Percentiles rank a stretch among this genome's conserved stretches.
Evolutionary conservation across 2,329 filamentous ascomycete genomes (phyloP).

Genomic region (Sporothrix pallida): DNA sequence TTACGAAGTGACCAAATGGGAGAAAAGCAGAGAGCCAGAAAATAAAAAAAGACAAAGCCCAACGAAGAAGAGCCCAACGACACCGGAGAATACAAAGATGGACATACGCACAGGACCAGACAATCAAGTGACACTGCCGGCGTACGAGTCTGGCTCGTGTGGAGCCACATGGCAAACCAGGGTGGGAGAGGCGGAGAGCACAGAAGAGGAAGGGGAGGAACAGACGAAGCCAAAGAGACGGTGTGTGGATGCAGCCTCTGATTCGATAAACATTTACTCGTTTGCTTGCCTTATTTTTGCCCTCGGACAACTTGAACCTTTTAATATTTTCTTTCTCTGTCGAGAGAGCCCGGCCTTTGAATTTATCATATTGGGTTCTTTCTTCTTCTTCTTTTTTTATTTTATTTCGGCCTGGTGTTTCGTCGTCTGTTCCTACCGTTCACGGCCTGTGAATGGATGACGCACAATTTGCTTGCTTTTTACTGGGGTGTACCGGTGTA

Average conservation of each 20-base stretch:
- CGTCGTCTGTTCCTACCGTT: background rate
- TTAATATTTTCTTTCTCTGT: background rate
- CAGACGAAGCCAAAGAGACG: slow-evolving; percentile 24
- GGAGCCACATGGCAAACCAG: slow-evolving; percentile 34
- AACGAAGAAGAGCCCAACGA: background rate
- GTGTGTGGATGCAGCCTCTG: slow-evolving; percentile 23
- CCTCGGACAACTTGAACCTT: background rate
- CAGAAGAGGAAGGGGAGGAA: background rate
- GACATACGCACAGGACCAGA: slow-evolving; percentile 13
- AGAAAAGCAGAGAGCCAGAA: background rate
- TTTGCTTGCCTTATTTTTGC: background rate
- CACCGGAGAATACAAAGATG: background rate
- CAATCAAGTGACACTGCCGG: slow-evolving; percentile 34
- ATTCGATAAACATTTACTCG: slow-evolving; percentile 2
- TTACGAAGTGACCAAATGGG: background rate
- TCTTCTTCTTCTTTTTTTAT: background rate
- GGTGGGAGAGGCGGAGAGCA: background rate
- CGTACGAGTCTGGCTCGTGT: slow-evolving; percentile 23
- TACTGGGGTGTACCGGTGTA: background rate
- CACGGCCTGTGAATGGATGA: background rate
- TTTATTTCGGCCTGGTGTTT: background rate
- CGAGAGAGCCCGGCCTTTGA: background rate
- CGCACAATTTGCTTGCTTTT: background rate
- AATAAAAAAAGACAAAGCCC: slow-evolving; percentile 13
- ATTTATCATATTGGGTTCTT: background rate